A percentile compares a stretch with the other conserved stretches of the same genome.
These are phyloP conservation scores for Melanomma pulvis-pyrius DNA, from an alignment of 495 filamentous ascomycete species.

Conservation along the genomic window DNA sequence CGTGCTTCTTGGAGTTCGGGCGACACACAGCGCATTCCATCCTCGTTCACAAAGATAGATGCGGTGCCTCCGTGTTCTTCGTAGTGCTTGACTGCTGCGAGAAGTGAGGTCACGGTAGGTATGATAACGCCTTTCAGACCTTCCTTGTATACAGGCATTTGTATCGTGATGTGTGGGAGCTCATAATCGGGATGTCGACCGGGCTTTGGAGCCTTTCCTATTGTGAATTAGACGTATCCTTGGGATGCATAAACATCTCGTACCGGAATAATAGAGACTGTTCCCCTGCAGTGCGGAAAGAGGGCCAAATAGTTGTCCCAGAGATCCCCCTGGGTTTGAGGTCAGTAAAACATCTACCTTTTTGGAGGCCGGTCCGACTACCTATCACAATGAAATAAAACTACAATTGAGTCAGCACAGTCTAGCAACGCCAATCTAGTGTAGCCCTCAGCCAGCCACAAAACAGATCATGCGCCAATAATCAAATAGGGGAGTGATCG, in stretches of 20 bases:
- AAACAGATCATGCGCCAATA: background rate
- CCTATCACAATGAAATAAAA: conserved; percentile 69
- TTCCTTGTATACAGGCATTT: conserved; percentile 75
- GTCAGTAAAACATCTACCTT: conserved; percentile 60
- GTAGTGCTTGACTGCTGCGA: conserved; percentile 62
- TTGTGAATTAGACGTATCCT: conserved; percentile 73
- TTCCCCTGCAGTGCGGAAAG: conserved; percentile 42
- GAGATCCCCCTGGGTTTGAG: conserved; percentile 71
- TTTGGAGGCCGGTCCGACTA: background rate
- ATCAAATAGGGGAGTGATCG: conserved; percentile 3
- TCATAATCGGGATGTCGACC: conserved; percentile 75
- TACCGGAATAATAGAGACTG: conserved; percentile 34
- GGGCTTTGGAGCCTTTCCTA: conserved; percentile 73
- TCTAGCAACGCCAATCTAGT: background rate
- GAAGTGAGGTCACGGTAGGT: conserved; percentile 60
- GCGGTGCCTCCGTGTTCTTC: conserved; percentile 54
- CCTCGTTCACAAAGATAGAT: conserved; percentile 51
- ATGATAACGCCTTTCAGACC: conserved; percentile 61
- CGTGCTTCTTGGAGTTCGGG: conserved; percentile 67
- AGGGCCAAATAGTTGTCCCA: conserved; percentile 65
- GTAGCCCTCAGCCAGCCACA: conserved; percentile 24
- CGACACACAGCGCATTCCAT: conserved; percentile 46
- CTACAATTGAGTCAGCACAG: conserved; percentile 70
- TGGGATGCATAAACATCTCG: conserved; percentile 30
- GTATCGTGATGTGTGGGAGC: conserved; percentile 77